Evolutionary conservation across 768 basidiomycete species (phyloP), one percentile per base, ranked within the genome.

Genomic region (Boletus barrowsii): DNA sequence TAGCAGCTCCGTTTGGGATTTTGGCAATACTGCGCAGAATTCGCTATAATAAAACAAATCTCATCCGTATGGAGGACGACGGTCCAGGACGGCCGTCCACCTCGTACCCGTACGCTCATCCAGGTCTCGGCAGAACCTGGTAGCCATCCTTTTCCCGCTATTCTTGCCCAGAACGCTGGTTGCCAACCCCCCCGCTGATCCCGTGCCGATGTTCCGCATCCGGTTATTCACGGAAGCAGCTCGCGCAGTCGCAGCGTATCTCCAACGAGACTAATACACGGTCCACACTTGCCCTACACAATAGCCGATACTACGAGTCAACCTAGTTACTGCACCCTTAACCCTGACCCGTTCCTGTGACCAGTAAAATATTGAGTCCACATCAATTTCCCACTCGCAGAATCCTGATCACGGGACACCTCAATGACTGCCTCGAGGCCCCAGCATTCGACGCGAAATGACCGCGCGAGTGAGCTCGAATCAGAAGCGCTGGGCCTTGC

Each of bases 401-500:
- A 26, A 40, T 41, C 41, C 26, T 40, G 49, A 53, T 69, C 66
- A 68, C 65, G 62, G 60, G 66, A 64, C 3, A 22, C 64, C 47
- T 55, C 47, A 37, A 37, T 37, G 10, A 13, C 49, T 51, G 66
- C 66, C 67, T 68, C 65, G 68, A 68, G 67, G 67, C 67, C 54
- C 26, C 58, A 54, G 45, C 57, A 51, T 60, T 49, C 30, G 41
- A 51, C 61, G 61, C 66, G 66, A 67, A 57, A 68, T 68, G 66
- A 68, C 65, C 67, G 66, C 68, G 65, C 53, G 66, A 67, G 47
- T 42, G 13, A 2, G 4, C 3, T 59, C 37, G 15, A 30, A 57
- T 61, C 54, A 37, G 61, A 41, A 57, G 32, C 30, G 11, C 43
- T 57, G 58, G 54, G 15, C 47, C 45, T 47, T 58, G n/a, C 46